phyloP scores from a whole-genome alignment of 2,329 filamentous ascomycete genomes.

The Zasmidium citrigriseum region DNA sequence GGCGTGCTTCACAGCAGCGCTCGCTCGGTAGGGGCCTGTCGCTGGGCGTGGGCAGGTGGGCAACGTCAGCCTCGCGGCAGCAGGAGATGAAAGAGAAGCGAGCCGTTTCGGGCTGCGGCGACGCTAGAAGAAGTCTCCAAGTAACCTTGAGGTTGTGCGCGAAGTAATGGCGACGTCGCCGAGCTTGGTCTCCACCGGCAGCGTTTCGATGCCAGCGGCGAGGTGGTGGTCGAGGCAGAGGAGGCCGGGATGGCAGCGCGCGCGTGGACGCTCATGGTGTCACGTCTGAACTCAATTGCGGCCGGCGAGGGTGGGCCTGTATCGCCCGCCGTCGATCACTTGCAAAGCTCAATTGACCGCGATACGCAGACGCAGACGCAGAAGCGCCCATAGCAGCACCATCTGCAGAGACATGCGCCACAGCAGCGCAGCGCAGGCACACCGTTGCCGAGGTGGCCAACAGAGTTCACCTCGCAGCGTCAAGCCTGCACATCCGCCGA shows the following conservation, averaged over 20 bases:
- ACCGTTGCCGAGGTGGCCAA: slow-evolving; percentile 2
- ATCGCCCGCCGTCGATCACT: slow-evolving; percentile 9
- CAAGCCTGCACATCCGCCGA: slow-evolving; percentile 14
- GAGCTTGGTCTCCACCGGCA: slow-evolving; percentile 24
- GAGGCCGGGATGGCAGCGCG: slow-evolving; percentile 7
- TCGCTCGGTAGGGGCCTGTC: slow-evolving; percentile 15
- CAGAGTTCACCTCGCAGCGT: background rate
- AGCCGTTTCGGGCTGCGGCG: slow-evolving; percentile 25
- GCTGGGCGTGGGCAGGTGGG: too few species aligned
- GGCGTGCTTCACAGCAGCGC: slow-evolving; percentile 5
- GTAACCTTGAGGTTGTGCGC: slow-evolving; percentile 19
- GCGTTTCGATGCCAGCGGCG: slow-evolving; percentile 16
- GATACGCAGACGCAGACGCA: background rate
- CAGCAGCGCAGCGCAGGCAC: too few species aligned
- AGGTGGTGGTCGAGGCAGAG: slow-evolving; percentile 11
- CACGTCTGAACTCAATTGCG: slow-evolving; percentile 4
- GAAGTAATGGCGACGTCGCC: slow-evolving; percentile 25
- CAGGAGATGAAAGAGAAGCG: slow-evolving; percentile 8
- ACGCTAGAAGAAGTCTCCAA: slow-evolving; percentile 21
- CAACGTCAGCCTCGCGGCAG: slow-evolving; percentile 19
- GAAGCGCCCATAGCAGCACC: background rate
- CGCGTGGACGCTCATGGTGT: background rate
- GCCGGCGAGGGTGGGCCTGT: slow-evolving; percentile 2
- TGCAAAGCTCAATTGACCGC: too few species aligned
- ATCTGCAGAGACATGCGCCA: background rate